Base-by-base conservation (phyloP, 139 green algal genomes). In the Eudorina sp. region DNA sequence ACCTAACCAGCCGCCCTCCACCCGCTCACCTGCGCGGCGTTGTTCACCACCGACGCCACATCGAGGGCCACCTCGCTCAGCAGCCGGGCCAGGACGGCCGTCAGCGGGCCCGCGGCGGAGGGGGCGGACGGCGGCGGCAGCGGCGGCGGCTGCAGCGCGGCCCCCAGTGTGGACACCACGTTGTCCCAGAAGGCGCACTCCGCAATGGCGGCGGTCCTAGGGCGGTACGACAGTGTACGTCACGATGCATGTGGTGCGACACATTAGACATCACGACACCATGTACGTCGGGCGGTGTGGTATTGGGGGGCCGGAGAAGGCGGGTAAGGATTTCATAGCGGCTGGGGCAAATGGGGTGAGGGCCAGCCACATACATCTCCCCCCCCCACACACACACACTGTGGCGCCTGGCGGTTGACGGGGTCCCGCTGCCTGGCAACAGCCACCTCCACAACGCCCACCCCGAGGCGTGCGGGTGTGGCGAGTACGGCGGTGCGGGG, bases 171-270 rank as follows among this genome's bases (percentile, higher is more conserved):
- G 41, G 86, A 76, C 14, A 73, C 62, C 14, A 95, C 85, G 36
- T 72, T 88, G 88, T 96, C 94, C 96, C 96, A 98, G 77, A 97
- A 97, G 16, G 92, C 96, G 4, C 75, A 80, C 88, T 98, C 96
- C 4, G 95, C 95, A 29, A 97, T 94, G 70, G 91, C 90, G 34
- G n/a, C 73, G 29, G 29, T 90, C 86, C 73, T 95, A 88, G 18
- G 40, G 1, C 38, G 13, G 4, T 11, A 66, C 55, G 3, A 11
- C 55, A 66, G n/a, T n/a, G n/a, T n/a, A n/a, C n/a, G n/a, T n/a
- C n/a, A n/a, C n/a, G n/a, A n/a, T n/a, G n/a, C n/a, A n/a, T n/a
- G n/a, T n/a, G n/a, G n/a, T n/a, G n/a, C n/a, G n/a, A n/a, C n/a
- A n/a, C n/a, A n/a, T n/a, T n/a, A n/a, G n/a, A n/a, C n/a, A n/a